Percentiles rank a stretch among this genome's conserved stretches.
phyloP scores from a whole-genome alignment of 805 yeast species.

The Komagataella pastoris region DNA sequence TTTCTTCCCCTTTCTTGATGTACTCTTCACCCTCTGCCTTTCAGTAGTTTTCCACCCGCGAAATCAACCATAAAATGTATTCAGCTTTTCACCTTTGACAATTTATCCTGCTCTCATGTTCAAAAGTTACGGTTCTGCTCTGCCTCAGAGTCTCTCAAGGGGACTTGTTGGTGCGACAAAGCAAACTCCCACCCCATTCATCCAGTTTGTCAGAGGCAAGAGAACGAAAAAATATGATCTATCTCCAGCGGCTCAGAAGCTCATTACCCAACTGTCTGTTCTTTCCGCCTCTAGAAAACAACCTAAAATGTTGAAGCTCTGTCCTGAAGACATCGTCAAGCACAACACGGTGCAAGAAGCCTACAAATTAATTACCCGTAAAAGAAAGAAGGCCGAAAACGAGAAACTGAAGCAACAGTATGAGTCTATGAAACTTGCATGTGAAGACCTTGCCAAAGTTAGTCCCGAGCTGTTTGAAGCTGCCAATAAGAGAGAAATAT shows the following conservation, averaged over 20 bases:
- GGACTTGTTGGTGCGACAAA: neutral
- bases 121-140: neutral
- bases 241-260: constrained; percentile 27
- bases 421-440: constrained; percentile 52
- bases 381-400: constrained; percentile 24
- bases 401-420: constrained; percentile 45
- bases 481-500: constrained; percentile 45
- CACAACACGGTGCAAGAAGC: constrained; percentile 76
- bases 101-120: neutral
- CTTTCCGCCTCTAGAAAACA: constrained; percentile 79
- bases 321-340: constrained; percentile 72
- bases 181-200: neutral
- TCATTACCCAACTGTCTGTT: constrained; percentile 53
- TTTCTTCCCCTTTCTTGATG: too few species aligned
- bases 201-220: constrained; percentile 29
- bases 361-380: constrained; percentile 55
- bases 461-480: constrained; percentile 42
- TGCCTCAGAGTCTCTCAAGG: neutral
- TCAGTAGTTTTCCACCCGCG: neutral
- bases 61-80: neutral
- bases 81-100: neutral
- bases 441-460: constrained; percentile 46
- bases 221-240: constrained; percentile 29
- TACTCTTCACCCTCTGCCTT: too few species aligned
- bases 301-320: constrained; percentile 66